Evolutionary conservation across 1,284 basidiomycete species (phyloP), one percentile per base, ranked within the genome.

Genomic region (Leucoagaricus sp.): DNA sequence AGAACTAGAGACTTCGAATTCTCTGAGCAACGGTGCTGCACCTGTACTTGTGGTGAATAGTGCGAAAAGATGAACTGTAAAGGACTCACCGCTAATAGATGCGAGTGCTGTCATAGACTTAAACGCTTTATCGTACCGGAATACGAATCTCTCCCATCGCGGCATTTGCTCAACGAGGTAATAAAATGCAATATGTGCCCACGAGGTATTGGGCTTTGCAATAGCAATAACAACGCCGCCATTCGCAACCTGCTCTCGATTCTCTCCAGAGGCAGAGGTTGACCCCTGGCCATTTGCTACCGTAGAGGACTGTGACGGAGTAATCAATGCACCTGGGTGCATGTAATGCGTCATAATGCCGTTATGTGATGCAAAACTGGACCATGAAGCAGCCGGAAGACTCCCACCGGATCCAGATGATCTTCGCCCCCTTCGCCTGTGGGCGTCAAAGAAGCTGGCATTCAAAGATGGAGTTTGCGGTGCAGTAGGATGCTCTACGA

Each of bases 161-260:
- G 84, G 83, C 81, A 91, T 91, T 65, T 90, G 86, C 61, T 87
- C 82, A 1, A 86, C 82, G 21, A 91, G 72, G 66, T 91, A 91
- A 67, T 79, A 90, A 52, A 91, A 82, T 1, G 84, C 85, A 41
- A 91, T 86, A 62, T 89, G 84, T 0, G 87, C 89, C 89, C 89
- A 91, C 58, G 87, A 84, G 57, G 80, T 77, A 58, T 80, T 84
- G 17, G 75, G 67, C 31, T 69, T 65, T 4, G 41, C 28, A 45
- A 64, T 26, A 59, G 45, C 2, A 45, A 29, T n/a, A 63, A 38
- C 36, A 38, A 10, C 57, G n/a, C 61, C 50, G 13, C 59, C 60
- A 21, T 67, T 41, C 23, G 40, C 8, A 21, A 41, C 5, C 6
- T 21, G 5, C 15, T 41, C 40, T 21, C 40, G 40, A 41, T 21